Conservation (phyloP, 305 asterid species). For the Solanum hybrid region DNA sequence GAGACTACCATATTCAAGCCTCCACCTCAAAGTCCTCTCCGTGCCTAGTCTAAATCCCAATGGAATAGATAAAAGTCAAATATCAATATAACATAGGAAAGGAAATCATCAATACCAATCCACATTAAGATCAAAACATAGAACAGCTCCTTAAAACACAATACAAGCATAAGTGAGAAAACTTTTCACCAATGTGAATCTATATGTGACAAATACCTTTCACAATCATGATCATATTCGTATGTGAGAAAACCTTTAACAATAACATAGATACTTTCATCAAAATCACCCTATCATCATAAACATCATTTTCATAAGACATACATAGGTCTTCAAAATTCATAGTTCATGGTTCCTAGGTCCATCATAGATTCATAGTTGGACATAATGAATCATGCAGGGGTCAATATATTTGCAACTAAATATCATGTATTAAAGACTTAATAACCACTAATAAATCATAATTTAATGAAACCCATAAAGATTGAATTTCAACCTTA, state of each 20-base stretch:
- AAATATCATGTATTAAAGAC: background rate
- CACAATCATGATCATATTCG: too few relatives aligned
- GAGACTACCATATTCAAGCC: background rate
- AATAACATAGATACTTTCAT: too few relatives aligned
- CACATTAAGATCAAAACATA: background rate
- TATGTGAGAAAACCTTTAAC: too few relatives aligned
- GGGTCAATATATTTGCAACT: background rate
- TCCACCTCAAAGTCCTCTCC: background rate
- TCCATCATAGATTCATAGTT: background rate
- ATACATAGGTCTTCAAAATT: too few relatives aligned
- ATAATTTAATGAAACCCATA: background rate
- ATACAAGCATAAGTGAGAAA: too few relatives aligned
- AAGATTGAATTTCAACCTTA: background rate
- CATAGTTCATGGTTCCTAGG: background rate
- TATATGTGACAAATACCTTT: too few relatives aligned
- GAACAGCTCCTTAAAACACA: background rate
- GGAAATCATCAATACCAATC: background rate
- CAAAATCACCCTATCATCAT: too few relatives aligned
- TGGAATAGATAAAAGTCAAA: too few relatives aligned
- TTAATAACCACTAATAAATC: background rate
- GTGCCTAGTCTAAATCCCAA: background rate
- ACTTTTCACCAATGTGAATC: too few relatives aligned
- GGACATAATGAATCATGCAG: background rate
- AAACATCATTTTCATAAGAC: too few relatives aligned
- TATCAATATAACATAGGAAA: background rate